Percentiles rank a stretch among this genome's conserved stretches.
phyloP scores from a whole-genome alignment of 352 stramenopile species.

The Phytophthora boehmeriae region DNA sequence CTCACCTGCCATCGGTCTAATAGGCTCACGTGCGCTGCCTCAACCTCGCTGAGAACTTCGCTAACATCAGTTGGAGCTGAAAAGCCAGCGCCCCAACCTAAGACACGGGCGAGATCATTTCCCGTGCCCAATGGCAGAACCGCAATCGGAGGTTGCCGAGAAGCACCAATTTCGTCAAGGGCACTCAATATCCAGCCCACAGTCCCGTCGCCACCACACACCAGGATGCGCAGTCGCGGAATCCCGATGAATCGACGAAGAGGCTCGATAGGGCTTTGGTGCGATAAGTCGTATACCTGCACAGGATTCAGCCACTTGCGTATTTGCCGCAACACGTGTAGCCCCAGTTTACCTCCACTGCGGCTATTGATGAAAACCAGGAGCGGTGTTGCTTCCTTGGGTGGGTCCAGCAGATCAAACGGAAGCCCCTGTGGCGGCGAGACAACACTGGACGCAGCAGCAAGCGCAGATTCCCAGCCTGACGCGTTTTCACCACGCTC shows the following conservation, averaged over 20 bases:
- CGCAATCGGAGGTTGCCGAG: constrained; percentile 91
- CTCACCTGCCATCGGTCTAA: constrained; percentile 78
- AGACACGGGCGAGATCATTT: constrained; percentile 93
- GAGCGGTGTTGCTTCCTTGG: constrained; percentile 58
- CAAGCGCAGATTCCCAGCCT: constrained; percentile 23
- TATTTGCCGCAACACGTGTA: constrained; percentile 93
- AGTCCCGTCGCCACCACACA: constrained; percentile 95
- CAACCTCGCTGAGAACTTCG: constrained; percentile 69
- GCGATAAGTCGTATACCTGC: constrained; percentile 95
- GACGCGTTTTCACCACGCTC: constrained; percentile 13
- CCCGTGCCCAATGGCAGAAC: constrained; percentile 96
- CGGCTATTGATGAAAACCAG: constrained; percentile 97
- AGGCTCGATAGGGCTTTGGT: constrained; percentile 91
- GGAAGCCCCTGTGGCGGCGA: constrained; percentile 38
- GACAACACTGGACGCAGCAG: constrained; percentile 26
- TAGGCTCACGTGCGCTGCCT: constrained; percentile 75
- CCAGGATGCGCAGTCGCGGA: constrained; percentile 89
- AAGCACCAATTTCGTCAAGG: constrained; percentile 67
- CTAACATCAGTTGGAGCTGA: constrained; percentile 65
- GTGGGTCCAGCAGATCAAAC: constrained; percentile 60
- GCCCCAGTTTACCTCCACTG: constrained; percentile 93
- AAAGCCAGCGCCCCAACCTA: constrained; percentile 95
- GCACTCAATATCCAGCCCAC: constrained; percentile 91
- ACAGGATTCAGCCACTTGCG: constrained; percentile 94
- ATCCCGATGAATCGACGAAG: constrained; percentile 92